phyloP scores from a whole-genome alignment of 345 rosid species.

The Physaria fendleri region DNA sequence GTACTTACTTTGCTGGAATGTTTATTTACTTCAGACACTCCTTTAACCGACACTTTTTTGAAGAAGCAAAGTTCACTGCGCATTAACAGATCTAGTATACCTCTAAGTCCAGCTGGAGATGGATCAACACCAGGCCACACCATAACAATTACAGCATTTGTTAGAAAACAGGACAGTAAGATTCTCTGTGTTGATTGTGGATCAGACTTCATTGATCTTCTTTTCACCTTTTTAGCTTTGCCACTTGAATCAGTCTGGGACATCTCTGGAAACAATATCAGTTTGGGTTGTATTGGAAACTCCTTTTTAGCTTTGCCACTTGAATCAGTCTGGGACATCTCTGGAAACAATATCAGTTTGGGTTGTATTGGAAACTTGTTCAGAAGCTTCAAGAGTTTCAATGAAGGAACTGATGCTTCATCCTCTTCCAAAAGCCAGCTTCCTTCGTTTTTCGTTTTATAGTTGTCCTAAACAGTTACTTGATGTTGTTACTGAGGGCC shows the following conservation, averaged over 20 bases:
- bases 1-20: not conserved
- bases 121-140: not conserved
- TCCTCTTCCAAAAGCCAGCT: not conserved
- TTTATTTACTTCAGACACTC: constrained; percentile 5
- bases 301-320: constrained; percentile 5
- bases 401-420: not conserved
- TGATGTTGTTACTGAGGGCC: not conserved
- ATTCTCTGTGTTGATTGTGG: not conserved
- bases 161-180: not conserved
- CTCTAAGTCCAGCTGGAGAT: not conserved
- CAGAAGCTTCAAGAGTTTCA: constrained; percentile 5
- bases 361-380: constrained; percentile 4
- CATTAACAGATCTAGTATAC: not conserved
- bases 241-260: not conserved
- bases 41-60: constrained; percentile 15
- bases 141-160: not conserved
- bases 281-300: constrained; percentile 3
- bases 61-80: not conserved
- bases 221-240: not conserved
- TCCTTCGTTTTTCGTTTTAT: not conserved
- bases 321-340: not conserved
- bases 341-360: not conserved
- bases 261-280: not conserved
- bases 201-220: constrained; percentile 9
- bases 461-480: not conserved